Conservation (phyloP, 345 rosid species). For the thale cress (Arabidopsis thaliana) region TAIR10.1 NC_003075.7:672501-673000, state of each 20-base stretch:
- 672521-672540: constrained; percentile 32
- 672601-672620: constrained; percentile 30
- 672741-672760: background rate
- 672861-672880: too few relatives aligned
- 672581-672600: constrained; percentile 37
- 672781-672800: background rate
- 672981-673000: too few relatives aligned
- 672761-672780: too few relatives aligned
- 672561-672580: constrained; percentile 34
- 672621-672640: constrained; percentile 11
- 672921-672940: too few relatives aligned
- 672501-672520: constrained; percentile 39
- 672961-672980: too few relatives aligned
- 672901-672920: too few relatives aligned
- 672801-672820: too few relatives aligned
- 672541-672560: constrained; percentile 26
- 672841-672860: too few relatives aligned
- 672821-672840: too few relatives aligned
- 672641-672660: background rate
- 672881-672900: too few relatives aligned
- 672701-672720: background rate
- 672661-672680: background rate
- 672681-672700: background rate
- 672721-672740: background rate
- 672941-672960: too few relatives aligned